These are phyloP conservation scores for Aspergillus aculeatinus DNA, from an alignment of 2,329 filamentous ascomycete genomes.

Conservation along the genomic window DNA sequence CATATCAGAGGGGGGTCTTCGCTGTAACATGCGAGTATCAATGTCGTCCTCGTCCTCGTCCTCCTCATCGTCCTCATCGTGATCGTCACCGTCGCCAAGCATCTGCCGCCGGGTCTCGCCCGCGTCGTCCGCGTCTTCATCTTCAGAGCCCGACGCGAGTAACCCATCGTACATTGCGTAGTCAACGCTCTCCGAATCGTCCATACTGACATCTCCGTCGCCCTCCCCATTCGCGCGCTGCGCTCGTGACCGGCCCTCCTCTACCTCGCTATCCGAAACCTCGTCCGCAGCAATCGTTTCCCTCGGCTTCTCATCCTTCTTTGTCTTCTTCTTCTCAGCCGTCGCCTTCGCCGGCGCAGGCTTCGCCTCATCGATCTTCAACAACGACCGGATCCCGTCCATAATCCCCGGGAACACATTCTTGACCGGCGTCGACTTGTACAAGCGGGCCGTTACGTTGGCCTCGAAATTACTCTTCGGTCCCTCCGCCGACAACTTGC, in stretches of 20 bases:
- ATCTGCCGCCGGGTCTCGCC: background rate
- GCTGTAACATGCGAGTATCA: background rate
- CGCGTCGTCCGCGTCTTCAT: slow-evolving; percentile 20
- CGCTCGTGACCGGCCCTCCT: background rate
- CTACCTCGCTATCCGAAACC: slow-evolving; percentile 1
- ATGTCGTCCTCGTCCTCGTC: background rate
- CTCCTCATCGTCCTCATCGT: slow-evolving; percentile 1
- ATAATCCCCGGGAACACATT: slow-evolving; percentile 52
- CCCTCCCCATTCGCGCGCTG: slow-evolving; percentile 4
- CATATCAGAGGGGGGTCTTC: slow-evolving; percentile 26
- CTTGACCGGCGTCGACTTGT: slow-evolving; percentile 60
- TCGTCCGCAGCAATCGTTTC: slow-evolving; percentile 2
- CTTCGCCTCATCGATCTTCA: slow-evolving; percentile 35
- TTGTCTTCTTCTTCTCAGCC: background rate
- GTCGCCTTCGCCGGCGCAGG: background rate
- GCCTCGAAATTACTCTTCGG: slow-evolving; percentile 48
- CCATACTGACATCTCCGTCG: slow-evolving; percentile 18
- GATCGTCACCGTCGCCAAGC: slow-evolving; percentile 1
- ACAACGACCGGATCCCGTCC: slow-evolving; percentile 38
- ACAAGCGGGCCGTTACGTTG: slow-evolving; percentile 60
- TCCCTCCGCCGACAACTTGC: slow-evolving; percentile 35
- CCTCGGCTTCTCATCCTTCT: slow-evolving; percentile 7
- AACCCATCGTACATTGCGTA: slow-evolving; percentile 35
- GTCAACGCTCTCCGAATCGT: slow-evolving; percentile 29
- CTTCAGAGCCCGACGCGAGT: slow-evolving; percentile 32